Conservation (phyloP, 352 stramenopile species). For the Nothophytophthora sp. region DNA sequence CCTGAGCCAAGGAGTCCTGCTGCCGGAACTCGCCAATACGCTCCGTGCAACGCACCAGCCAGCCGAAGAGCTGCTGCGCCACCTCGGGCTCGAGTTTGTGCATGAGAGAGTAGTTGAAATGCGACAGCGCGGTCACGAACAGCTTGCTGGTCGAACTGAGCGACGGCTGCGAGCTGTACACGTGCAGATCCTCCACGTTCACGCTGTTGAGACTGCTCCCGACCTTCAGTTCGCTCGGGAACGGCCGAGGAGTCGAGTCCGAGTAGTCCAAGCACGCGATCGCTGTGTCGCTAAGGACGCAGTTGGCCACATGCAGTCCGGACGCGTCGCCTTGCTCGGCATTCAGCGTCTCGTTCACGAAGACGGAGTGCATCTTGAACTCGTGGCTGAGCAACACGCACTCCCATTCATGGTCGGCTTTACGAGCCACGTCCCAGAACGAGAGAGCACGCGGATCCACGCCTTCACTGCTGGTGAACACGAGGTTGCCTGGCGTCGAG, state of each 20-base stretch:
- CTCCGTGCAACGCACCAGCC: conserved; percentile 55
- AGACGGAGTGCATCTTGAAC: conserved; percentile 62
- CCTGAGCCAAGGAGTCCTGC: conserved; percentile 45
- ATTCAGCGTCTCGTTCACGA: conserved; percentile 59
- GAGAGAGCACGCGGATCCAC: conserved; percentile 24
- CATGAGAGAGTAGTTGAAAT: conserved; percentile 71
- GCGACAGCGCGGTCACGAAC: conserved; percentile 45
- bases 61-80: conserved; percentile 45
- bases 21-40: conserved; percentile 35
- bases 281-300: conserved; percentile 45
- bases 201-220: conserved; percentile 16
- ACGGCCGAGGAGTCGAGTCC: conserved; percentile 10
- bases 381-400: conserved; percentile 48
- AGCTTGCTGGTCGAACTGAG: conserved; percentile 53
- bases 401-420: conserved; percentile 49
- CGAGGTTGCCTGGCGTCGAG: conserved; percentile 37
- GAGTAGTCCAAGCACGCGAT: conserved; percentile 34
- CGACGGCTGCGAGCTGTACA: conserved; percentile 60
- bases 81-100: conserved; percentile 44
- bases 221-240: conserved; percentile 21
- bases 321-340: conserved; percentile 29
- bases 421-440: conserved; percentile 60
- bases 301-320: conserved; percentile 37
- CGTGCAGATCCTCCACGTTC: conserved; percentile 44
- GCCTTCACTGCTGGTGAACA: conserved; percentile 57